Conservation (phyloP, 192 early-diverging fungal genomes). For the Helicostylum pulchrum region DNA sequence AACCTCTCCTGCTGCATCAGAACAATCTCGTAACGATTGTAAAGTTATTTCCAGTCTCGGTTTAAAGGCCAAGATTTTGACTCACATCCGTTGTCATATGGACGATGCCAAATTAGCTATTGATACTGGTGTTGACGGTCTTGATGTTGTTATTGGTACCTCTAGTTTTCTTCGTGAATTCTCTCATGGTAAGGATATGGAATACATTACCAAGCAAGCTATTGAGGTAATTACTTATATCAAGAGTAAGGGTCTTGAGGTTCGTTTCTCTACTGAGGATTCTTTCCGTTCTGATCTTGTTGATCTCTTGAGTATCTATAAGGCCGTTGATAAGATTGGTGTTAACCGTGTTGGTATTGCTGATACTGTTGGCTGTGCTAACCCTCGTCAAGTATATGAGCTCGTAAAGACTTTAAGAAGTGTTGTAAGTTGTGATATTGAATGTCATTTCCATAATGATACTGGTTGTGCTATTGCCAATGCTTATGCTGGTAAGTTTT, state of each 20-base stretch:
- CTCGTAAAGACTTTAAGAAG: slow-evolving; percentile 91
- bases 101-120: slow-evolving; percentile 96
- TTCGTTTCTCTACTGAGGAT: slow-evolving; percentile 97
- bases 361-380: slow-evolving; percentile 98
- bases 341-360: slow-evolving; percentile 99
- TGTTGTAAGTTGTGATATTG: slow-evolving; percentile 97
- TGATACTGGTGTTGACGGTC: slow-evolving; percentile 95
- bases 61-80: slow-evolving; percentile 96
- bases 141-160: slow-evolving; percentile 98
- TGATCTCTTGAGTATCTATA: slow-evolving; percentile 95
- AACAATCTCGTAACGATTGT: slow-evolving; percentile 93
- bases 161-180: slow-evolving; percentile 95
- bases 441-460: slow-evolving; percentile 99
- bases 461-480: slow-evolving; percentile 99
- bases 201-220: slow-evolving; percentile 93
- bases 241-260: slow-evolving; percentile 94
- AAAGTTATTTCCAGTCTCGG: slow-evolving; percentile 87
- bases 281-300: slow-evolving; percentile 97
- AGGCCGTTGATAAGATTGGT: slow-evolving; percentile 94
- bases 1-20: slow-evolving; percentile 94
- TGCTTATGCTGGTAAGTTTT: slow-evolving; percentile 71
- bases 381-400: slow-evolving; percentile 97
- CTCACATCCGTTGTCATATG: slow-evolving; percentile 97
- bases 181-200: slow-evolving; percentile 99
- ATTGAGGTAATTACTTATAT: slow-evolving; percentile 96